Evolutionary conservation across 768 basidiomycete species (phyloP).

Genomic region (Boletus rubropictus): DNA sequence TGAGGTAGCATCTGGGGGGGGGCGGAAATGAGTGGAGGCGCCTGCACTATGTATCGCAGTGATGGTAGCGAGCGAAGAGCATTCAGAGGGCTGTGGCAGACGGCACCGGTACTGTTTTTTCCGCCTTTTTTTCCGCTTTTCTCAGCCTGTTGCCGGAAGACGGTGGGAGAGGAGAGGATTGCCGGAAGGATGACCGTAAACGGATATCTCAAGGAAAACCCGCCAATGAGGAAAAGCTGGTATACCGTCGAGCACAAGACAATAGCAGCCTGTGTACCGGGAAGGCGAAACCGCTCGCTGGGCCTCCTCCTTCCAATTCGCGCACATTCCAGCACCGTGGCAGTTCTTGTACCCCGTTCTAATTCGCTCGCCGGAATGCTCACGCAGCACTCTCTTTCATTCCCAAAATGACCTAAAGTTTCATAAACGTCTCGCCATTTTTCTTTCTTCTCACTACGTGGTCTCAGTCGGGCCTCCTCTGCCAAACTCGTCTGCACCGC

Average conservation of each 20-base stretch:
- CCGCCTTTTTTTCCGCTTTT: background rate
- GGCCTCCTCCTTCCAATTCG: conserved; percentile 16
- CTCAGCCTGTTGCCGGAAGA: no score
- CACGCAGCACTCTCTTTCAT: conserved; percentile 21
- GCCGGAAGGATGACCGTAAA: conserved; percentile 16
- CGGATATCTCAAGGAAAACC: conserved; percentile 22
- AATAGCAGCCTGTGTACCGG: conserved; percentile 17
- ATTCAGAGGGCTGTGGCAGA: background rate
- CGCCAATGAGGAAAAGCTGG: background rate
- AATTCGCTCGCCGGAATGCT: conserved; percentile 8
- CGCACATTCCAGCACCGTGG: background rate
- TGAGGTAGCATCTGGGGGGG: conserved; percentile 29
- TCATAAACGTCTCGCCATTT: conserved; percentile 22
- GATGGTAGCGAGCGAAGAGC: background rate
- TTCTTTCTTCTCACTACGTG: conserved; percentile 22
- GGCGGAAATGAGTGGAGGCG: background rate
- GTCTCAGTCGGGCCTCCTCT: conserved; percentile 28
- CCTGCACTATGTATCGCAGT: background rate
- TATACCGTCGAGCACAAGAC: background rate
- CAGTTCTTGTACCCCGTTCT: background rate
- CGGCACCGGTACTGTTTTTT: no score
- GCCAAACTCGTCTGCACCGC: conserved; percentile 31
- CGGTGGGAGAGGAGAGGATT: background rate
- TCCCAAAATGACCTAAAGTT: conserved; percentile 32
- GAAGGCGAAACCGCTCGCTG: background rate